Evolutionary conservation across 352 stramenopile species (phyloP), one percentile per base, ranked within the genome.

Genomic region (Phytophthora syringae): DNA sequence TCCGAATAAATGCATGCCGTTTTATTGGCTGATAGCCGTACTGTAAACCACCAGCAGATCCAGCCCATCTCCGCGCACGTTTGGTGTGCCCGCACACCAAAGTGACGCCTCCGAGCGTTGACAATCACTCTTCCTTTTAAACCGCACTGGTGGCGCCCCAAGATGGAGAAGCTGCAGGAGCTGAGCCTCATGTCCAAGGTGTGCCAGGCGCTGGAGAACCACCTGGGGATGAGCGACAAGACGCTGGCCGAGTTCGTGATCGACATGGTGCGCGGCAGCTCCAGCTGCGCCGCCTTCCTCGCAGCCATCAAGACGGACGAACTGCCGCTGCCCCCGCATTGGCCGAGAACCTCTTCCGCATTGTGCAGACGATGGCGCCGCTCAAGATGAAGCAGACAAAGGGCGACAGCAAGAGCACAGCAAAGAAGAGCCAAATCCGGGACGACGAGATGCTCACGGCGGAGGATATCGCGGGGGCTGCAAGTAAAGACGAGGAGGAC

Each of bases 241-340:
- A 99, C 96, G 32, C 81, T 99, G 50, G 90, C 97, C 11, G 97
- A 99, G 84, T 99, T 98, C 62, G 85, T 99, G 30, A 97, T 98
- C 67, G 84, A 97, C 60, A 74, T 97, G 56, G 88, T 96, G 44
- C 84, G 92, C 48, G 72, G 89, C 40, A 90, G 77, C 68, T 52
- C 77, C 7, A 94, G 72, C 60, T 97, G 60, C 72, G 69, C 44
- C 37, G 67, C 52, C 24, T 95, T 92, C 58, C 64, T 92, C 22
- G 60, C 53, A 30, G 66, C 69, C 32, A 92, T 93, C 70, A 80
- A 89, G 57, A 60, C 72, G 22, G 76, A 89, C 48, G 84, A 92
- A 40, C 70, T 92, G 60, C 80, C 84, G 37, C 65, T 92, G 43
- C 83, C 79, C 15, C 70, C 20, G 72, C 81, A 20, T 68, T 94